Base-by-base conservation (phyloP, 2,329 filamentous ascomycete species). In the Aspergillus fischeri region DNA sequence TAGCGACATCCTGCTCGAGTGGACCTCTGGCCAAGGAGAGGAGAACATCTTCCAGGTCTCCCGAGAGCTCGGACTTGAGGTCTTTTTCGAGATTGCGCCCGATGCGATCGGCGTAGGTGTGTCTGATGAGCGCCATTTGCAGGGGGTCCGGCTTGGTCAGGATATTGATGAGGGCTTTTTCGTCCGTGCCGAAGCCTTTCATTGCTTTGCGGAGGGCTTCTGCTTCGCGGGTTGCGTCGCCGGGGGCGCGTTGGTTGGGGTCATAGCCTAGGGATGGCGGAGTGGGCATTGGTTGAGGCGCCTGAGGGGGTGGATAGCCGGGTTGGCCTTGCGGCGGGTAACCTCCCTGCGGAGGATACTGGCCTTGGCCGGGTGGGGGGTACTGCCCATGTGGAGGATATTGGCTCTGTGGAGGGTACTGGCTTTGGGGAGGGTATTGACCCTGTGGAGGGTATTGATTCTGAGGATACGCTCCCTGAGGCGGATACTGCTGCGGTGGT, bases 181-280 rank as follows among this genome's bases (percentile, higher is more conserved):
- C 60, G 53, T 63, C 59, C 0, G 60, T 59, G 21, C 59, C 59
- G 53, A 55, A 63, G 0, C 90, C 90, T 73, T 94, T 94, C 90
- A 95, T 94, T 5, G 91, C 90, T 63, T 81, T 81, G 49, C 90
- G 84, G 25, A 93, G 77, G 5, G 80, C 83, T 55, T 89, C 82
- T 0, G 62, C 91, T 86, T 32, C 79, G 25, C 41, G 76, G 6
- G 75, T 80, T 27, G 83, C 85, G 63, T 92, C 85, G 42, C 82
- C 78, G 47, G 88, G 86, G 42, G 83, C 79, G 66, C 88, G 86
- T 21, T 84, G 82, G 38, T 63, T 57, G 0, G 87, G 80, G 9
- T 86, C 86, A 67, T 94, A 95, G 41, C 91, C 91, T 1, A 82
- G 74, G 0, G 87, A 87, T 0, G 88, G 82, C 3, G 83, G 83